Evolutionary conservation across 345 rosid species (phyloP), one percentile per base, ranked within the genome.

Genomic region (Eucalyptus shirleyi): DNA sequence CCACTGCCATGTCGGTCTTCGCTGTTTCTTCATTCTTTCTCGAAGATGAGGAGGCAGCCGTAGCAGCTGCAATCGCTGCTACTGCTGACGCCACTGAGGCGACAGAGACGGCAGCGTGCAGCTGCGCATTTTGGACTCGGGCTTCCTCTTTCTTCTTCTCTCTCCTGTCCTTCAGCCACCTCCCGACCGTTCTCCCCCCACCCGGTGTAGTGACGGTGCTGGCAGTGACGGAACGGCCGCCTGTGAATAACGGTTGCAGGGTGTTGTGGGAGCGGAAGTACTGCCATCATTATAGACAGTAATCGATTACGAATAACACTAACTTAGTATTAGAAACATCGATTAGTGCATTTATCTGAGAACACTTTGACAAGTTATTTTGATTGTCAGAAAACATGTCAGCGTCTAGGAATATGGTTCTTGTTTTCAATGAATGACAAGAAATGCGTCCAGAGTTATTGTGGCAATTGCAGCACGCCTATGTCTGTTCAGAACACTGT

Each of bases 121-220:
- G 94, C 92, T 96, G 98, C 1, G 99, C 99, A 88, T 95, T 97
- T 53, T 96, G 97, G 86, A 97, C 92, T 93, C 99, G 93, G 81
- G 88, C 94, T 91, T 98, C 99, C 92, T 97, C 98, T 92, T 97
- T 98, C 93, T 96, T 98, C 93, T 95, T 97, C 94, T 96, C 99
- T 89, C 95, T 96, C 91, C 99, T 94, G 88, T 98, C 99, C 91
- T 98, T 98, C 93, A 98, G 90, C 99, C 99, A 98, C 92, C 99
- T 94, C 59, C 99, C 98, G 5, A 97, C 98, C 1, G 99, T 98
- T 92, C 96, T 98, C 19, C 96, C 94, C 56, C 93, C 95, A 44
- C 92, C 94, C 1, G 99, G 96, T 49, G 98, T 92, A 65, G 87
- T 92, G 72, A 92, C 88, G 5, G 87, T 87, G 67, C 65, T 91